Conservation (phyloP, 2,329 filamentous ascomycete species). For the Xylariaceae sp. region DNA sequence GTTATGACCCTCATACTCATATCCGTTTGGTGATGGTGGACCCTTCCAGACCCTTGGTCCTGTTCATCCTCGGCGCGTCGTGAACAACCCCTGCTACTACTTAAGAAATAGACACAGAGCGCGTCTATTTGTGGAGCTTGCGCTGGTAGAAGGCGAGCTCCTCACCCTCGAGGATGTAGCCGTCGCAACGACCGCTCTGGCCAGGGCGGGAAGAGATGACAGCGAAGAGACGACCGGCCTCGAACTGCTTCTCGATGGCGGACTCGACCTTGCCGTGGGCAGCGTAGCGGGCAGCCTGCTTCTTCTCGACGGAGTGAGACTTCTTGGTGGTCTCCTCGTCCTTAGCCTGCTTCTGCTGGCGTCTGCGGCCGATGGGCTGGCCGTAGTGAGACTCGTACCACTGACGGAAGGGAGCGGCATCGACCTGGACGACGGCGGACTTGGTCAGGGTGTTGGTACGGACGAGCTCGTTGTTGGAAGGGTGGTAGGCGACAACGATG, state of each 20-base stretch:
- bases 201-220: conserved; percentile 89
- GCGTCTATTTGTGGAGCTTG: conserved; percentile 92
- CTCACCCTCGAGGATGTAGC: conserved; percentile 98
- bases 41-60: conserved; percentile 12
- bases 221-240: conserved; percentile 95
- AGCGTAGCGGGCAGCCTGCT: conserved; percentile 85
- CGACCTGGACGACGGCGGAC: conserved; percentile 96
- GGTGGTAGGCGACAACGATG: conserved; percentile 97
- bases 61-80: conserved; percentile 16
- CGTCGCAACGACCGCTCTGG: conserved; percentile 93
- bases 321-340: conserved; percentile 74
- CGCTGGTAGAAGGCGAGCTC: conserved; percentile 99
- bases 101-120: conserved; percentile 7
- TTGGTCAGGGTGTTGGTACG: conserved; percentile 99
- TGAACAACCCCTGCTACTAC: conserved; percentile 1
- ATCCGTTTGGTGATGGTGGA: conserved; percentile 11
- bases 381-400: conserved; percentile 99
- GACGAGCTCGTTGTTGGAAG: conserved; percentile 99
- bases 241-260: conserved; percentile 96
- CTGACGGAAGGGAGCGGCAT: conserved; percentile 97
- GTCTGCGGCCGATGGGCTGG: conserved; percentile 77
- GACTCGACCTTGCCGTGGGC: conserved; percentile 86
- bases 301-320: conserved; percentile 92
- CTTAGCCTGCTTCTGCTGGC: conserved; percentile 71
- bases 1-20: conserved; percentile 25